Base-by-base conservation (phyloP, 179 eudicot genomes). In the Camellia oleifera region DNA sequence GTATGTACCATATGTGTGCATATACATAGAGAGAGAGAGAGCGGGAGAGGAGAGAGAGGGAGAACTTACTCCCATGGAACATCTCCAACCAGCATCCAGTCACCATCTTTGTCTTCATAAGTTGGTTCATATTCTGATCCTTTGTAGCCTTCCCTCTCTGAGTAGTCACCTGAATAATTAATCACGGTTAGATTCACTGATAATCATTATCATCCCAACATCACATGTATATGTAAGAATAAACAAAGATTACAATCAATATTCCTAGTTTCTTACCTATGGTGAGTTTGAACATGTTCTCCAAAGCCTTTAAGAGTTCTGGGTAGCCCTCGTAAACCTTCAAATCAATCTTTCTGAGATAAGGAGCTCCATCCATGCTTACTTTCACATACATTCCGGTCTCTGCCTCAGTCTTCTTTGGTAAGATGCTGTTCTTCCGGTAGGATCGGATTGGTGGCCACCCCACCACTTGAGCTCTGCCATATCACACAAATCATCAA, bases 361-460 rank as follows among this genome's bases (percentile, higher is more conserved):
- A 91, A 77, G 94, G 92, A 26, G 94, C 94, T 72, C 94, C 93
- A 85, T 90, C 91, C 91, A 90, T 85, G 88, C 93, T 87, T 3
- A 88, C 90, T 85, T 88, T 90, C 80, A 89, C 89, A 81, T 80
- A 89, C 62, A 86, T 80, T 56, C 89, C 91, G 58, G 77, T 26
- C 66, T 89, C 89, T 2, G 80, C 69, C 67, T 86, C 88, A 0
- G 77, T 45, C 57, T 82, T 83, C 83, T 81, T 83, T 0, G 78
- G 76, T 20, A 72, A 84, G 57, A 87, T 40, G 81, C 73, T 87
- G 79, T 88, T 88, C 72, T 83, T 90, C 82, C 93, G 63, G 81
- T 77, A 85, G 60, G 91, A 83, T 64, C 90, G 63, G 61, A 89
- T 80, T 58, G 92, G 92, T 5, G 92, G 92, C 92, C 92, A 89